Percentiles rank a stretch among this genome's conserved stretches.
Evolutionary conservation across 1,139 yeast species (phyloP).

Genomic region (Geotrichum phurueaensis): DNA sequence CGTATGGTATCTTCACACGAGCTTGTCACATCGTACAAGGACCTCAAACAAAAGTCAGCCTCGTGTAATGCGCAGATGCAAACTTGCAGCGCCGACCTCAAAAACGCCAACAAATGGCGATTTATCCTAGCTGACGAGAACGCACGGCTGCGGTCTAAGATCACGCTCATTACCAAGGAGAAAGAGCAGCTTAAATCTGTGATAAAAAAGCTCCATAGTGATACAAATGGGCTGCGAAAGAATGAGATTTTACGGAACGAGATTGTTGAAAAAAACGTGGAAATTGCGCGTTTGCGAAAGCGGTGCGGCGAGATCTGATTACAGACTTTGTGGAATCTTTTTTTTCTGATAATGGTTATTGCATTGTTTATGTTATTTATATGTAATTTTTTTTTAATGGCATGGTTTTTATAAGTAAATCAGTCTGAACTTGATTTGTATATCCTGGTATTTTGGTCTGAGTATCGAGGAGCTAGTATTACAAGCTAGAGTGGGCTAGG

Average conservation of each 20-base stretch:
- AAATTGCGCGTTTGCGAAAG: conserved; percentile 13
- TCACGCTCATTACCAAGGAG: conserved; percentile 11
- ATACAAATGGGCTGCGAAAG: conserved; percentile 16
- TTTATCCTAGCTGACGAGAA: conserved; percentile 15
- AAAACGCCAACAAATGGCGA: conserved; percentile 13
- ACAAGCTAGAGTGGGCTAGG: neutral
- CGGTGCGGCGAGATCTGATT: neutral
- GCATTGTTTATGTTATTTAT: neutral
- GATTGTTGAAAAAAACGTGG: conserved; percentile 13
- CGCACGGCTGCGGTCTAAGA: conserved; percentile 5
- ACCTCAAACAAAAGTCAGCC: conserved; percentile 8
- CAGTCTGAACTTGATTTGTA: neutral
- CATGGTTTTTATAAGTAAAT: neutral
- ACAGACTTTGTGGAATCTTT: neutral
- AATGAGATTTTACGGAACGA: conserved; percentile 15
- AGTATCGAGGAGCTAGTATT: neutral
- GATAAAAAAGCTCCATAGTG: conserved; percentile 16
- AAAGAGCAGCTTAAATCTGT: conserved; percentile 15
- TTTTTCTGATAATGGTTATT: neutral
- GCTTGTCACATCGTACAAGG: conserved; percentile 15
- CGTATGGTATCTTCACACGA: conserved; percentile 10
- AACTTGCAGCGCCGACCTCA: conserved; percentile 2
- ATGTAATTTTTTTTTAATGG: neutral
- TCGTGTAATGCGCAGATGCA: neutral
- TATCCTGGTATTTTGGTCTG: neutral